Conservation (phyloP, 2,329 filamentous ascomycete genomes). For the Ceratocystis smalleyi region DNA sequence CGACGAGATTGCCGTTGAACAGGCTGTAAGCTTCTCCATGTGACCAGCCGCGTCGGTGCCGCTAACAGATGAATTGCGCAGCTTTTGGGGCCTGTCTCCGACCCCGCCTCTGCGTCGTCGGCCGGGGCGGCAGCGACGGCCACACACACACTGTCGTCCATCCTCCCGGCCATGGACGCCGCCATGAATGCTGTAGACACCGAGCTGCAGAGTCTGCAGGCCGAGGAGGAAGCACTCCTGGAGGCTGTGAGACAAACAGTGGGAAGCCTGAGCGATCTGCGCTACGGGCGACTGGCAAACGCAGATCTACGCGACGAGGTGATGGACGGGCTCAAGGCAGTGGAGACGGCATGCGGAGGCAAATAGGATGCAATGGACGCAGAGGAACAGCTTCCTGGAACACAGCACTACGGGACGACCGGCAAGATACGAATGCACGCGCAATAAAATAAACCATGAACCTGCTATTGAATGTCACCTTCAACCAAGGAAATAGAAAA, state of each 20-base stretch:
- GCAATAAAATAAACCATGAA: constrained; percentile 4
- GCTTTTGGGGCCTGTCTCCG: constrained; percentile 10
- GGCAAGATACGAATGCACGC: background rate
- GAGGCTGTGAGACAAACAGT: constrained; percentile 49
- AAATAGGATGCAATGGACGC: constrained; percentile 1
- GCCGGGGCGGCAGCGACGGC: constrained; percentile 25
- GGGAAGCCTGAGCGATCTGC: constrained; percentile 62
- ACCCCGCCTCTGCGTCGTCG: constrained; percentile 27
- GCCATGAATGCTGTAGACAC: constrained; percentile 50
- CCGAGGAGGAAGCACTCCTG: constrained; percentile 46
- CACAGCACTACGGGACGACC: background rate
- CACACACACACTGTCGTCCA: constrained; percentile 46
- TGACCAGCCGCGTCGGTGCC: background rate
- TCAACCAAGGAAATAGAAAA: background rate
- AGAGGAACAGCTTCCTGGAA: background rate
- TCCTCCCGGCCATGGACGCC: constrained; percentile 53
- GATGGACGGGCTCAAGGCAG: constrained; percentile 46
- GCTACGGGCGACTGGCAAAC: constrained; percentile 61
- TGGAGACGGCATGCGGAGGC: constrained; percentile 23
- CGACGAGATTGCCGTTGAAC: constrained; percentile 48
- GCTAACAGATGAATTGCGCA: background rate
- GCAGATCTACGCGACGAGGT: constrained; percentile 48
- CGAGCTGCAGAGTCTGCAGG: constrained; percentile 50
- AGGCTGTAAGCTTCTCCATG: constrained; percentile 29
- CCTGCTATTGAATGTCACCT: background rate